phyloP scores from a whole-genome alignment of 495 filamentous ascomycete species.

The Penicillium samsonianum region DNA sequence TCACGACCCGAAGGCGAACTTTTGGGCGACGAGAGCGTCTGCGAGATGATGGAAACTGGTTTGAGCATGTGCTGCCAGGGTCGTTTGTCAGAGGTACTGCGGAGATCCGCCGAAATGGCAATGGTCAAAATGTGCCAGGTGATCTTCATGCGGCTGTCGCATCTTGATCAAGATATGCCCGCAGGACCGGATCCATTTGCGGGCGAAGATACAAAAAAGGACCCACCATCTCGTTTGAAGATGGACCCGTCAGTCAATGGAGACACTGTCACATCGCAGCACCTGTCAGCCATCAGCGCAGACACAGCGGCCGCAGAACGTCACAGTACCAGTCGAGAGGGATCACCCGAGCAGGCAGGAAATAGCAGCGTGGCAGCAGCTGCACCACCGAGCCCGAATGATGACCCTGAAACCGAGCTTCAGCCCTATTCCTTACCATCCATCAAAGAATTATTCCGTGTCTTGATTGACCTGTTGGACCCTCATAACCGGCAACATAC shows the following conservation, averaged over 20 bases:
- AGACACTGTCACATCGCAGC: slow-evolving; percentile 54
- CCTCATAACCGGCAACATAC: slow-evolving; percentile 90
- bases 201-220: slow-evolving; percentile 58
- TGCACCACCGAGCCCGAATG: slow-evolving; percentile 43
- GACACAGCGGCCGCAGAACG: slow-evolving; percentile 42
- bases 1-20: slow-evolving; percentile 88
- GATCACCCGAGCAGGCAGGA: slow-evolving; percentile 35
- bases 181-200: slow-evolving; percentile 55
- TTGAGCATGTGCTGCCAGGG: slow-evolving; percentile 96
- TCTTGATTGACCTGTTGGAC: slow-evolving; percentile 91
- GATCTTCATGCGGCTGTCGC: slow-evolving; percentile 89
- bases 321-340: slow-evolving; percentile 38
- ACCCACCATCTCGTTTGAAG: slow-evolving; percentile 57
- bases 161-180: slow-evolving; percentile 72
- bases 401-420: slow-evolving; percentile 53
- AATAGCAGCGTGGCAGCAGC: slow-evolving; percentile 50
- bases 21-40: slow-evolving; percentile 94
- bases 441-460: slow-evolving; percentile 89
- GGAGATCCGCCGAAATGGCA: slow-evolving; percentile 89
- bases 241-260: slow-evolving; percentile 89
- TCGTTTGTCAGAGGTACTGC: slow-evolving; percentile 85
- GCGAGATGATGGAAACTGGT: slow-evolving; percentile 99
- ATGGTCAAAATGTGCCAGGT: slow-evolving; percentile 99
- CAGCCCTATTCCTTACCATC: slow-evolving; percentile 92
- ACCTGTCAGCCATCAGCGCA: slow-evolving; percentile 45